Base-by-base conservation (phyloP, 2,329 filamentous ascomycete species). In the Myotisia sp. region DNA sequence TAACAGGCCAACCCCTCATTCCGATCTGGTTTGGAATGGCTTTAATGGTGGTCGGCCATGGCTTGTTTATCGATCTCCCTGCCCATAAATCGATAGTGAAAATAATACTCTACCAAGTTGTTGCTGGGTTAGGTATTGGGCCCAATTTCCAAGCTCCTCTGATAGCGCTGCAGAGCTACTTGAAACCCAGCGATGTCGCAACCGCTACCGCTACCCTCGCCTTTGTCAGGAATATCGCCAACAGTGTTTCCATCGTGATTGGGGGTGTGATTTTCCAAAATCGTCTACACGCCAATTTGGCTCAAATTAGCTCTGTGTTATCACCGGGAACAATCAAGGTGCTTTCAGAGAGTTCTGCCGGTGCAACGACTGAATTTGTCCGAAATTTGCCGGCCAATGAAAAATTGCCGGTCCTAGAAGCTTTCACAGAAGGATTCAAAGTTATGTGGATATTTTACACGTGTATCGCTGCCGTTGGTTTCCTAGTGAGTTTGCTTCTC, bases 1-100 rank as follows among this genome's bases (percentile, higher is more conserved):
- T 72, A 51, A 79, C 75, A 0, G 79, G 79, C 19, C 67, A 68
- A 40, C 82, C 79, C 54, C 68, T 66, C 1, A 59, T 63, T 12
- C 42, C 66, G 3, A 61, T 68, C 38, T 63, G 61, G 54, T 21
- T 56, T 2, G 67, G 67, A 3, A 43, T 54, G 1, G 36, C 52
- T 0, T 37, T 67, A 1, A 46, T 66, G 35, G 56, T 59, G 0
- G 42, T 68, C 20, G 79, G 79, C 2, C 71, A 70, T 28, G 79
- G 78, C 36, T 69, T 78, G 36, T 65, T 75, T 47, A 68, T 83
- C 22, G 66, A 70, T 26, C 51, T 72, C 2, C 59, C 62, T 13
- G 55, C 60, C 13, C 65, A 68, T 48, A 76, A 48, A 41, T 75
- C 54, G 36, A 66, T 61, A 62, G 47, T 58, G 17, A 59, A 59